phyloP scores from a whole-genome alignment of 2,329 filamentous ascomycete species.

The Spiromastix sp. region DNA sequence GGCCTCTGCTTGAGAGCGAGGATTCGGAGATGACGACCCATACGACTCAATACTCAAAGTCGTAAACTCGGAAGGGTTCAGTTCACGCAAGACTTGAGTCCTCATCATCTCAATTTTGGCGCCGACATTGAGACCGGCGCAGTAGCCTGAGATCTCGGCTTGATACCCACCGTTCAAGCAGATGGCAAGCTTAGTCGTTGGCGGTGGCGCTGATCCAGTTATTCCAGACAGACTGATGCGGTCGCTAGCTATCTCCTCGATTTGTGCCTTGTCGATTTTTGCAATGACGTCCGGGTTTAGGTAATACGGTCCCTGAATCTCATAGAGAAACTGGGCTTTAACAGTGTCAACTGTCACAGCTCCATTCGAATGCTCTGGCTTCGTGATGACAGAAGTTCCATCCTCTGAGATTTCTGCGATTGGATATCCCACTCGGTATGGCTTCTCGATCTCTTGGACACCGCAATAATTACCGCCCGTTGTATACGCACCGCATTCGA shows the following conservation, averaged over 20 bases:
- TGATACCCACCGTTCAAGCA: slow-evolving; percentile 42
- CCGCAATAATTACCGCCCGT: slow-evolving; percentile 36
- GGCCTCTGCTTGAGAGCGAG: too few relatives aligned
- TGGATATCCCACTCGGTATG: too few relatives aligned
- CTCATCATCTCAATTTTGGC: too few relatives aligned
- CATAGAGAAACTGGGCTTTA: slow-evolving; percentile 41
- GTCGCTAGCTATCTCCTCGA: slow-evolving; percentile 28
- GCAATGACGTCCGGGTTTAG: slow-evolving; percentile 39
- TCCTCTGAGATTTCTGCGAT: slow-evolving; percentile 40
- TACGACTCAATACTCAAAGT: too few relatives aligned
- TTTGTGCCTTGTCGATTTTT: slow-evolving; percentile 24
- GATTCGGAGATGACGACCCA: too few relatives aligned
- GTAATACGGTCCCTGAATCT: slow-evolving; percentile 39
- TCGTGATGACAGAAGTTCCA: slow-evolving; percentile 40
- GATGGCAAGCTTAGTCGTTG: slow-evolving; percentile 44
- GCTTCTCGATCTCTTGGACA: slow-evolving; percentile 32
- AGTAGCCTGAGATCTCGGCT: slow-evolving; percentile 36
- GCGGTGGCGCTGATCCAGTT: slow-evolving; percentile 35
- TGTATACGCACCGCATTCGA: slow-evolving; percentile 20
- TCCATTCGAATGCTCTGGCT: slow-evolving; percentile 37
- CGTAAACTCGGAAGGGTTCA: too few relatives aligned
- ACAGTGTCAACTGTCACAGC: slow-evolving; percentile 30
- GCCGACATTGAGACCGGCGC: too few relatives aligned
- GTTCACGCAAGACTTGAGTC: too few relatives aligned
- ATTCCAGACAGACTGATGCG: slow-evolving; percentile 32